Conservation (phyloP, 768 basidiomycete genomes). For the Boletus vinaceobasis region DNA sequence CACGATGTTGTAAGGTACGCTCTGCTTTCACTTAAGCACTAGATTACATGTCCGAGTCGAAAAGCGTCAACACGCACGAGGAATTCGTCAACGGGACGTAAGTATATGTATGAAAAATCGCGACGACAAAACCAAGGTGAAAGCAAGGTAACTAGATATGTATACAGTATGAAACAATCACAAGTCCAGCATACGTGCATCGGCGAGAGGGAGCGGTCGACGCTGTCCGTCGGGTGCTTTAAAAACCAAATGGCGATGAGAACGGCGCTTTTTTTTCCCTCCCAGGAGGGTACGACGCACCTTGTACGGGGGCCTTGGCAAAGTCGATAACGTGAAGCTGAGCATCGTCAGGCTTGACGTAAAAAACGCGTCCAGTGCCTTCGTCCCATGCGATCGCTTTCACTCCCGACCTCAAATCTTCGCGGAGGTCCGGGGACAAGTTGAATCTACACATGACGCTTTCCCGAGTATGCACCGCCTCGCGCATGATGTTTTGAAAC, state of each 20-base stretch:
- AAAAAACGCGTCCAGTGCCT: slow-evolving; percentile 54
- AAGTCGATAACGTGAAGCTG: slow-evolving; percentile 50
- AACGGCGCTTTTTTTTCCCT: slow-evolving; percentile 16
- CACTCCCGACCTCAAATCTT: slow-evolving; percentile 31
- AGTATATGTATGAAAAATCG: neutral
- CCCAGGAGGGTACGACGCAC: slow-evolving; percentile 16
- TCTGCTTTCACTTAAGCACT: slow-evolving; percentile 9
- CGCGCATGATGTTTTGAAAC: slow-evolving; percentile 24
- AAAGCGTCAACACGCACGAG: neutral
- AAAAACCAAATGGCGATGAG: slow-evolving; percentile 23
- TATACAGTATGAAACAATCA: slow-evolving; percentile 6
- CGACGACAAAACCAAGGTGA: neutral
- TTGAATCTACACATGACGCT: slow-evolving; percentile 27
- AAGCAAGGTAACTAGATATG: neutral
- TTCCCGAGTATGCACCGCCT: slow-evolving; percentile 12
- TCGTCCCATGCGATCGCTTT: slow-evolving; percentile 66
- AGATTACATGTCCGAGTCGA: slow-evolving; percentile 13
- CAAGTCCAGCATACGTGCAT: slow-evolving; percentile 32
- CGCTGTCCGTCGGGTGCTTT: slow-evolving; percentile 34
- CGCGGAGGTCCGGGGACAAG: slow-evolving; percentile 14
- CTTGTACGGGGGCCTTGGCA: slow-evolving; percentile 34
- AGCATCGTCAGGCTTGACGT: slow-evolving; percentile 42
- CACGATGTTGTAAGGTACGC: slow-evolving; percentile 17
- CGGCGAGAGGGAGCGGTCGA: slow-evolving; percentile 27
- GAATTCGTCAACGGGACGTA: neutral